Evolutionary conservation across 768 basidiomycete species (phyloP).

Genomic region (Mycena vitilis): DNA sequence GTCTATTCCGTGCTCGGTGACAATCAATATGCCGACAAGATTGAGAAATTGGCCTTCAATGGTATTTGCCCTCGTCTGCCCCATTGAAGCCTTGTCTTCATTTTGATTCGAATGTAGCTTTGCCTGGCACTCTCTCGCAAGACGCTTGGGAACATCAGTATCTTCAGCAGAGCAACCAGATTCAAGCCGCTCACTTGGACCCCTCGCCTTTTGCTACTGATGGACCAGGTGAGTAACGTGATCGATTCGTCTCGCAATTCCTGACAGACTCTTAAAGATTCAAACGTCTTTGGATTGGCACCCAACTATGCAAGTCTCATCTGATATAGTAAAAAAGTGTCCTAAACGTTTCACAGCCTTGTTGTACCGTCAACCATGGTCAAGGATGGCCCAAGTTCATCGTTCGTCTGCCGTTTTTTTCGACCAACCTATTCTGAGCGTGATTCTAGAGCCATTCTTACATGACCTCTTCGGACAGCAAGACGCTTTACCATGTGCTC

Average conservation of each 20-base stretch:
- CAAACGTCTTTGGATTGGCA: conserved; percentile 25
- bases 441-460: conserved; percentile 25
- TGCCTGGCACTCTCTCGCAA: conserved; percentile 24
- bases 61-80: background rate
- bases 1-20: conserved; percentile 30
- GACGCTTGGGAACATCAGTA: conserved; percentile 35
- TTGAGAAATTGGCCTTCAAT: conserved; percentile 34
- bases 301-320: conserved; percentile 24
- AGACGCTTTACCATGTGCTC: conserved; percentile 31
- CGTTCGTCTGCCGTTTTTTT: background rate
- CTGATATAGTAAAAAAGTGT: background rate
- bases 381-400: conserved; percentile 36
- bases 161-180: conserved; percentile 33
- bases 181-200: conserved; percentile 25
- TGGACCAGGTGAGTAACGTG: conserved; percentile 16
- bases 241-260: background rate
- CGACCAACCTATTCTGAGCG: background rate
- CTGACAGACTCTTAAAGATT: conserved; percentile 1
- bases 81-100: background rate
- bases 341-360: conserved; percentile 12
- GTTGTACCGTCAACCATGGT: conserved; percentile 33
- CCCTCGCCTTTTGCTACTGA: conserved; percentile 32
- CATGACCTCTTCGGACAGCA: conserved; percentile 29
- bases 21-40: conserved; percentile 27
- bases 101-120: conserved; percentile 13